These are phyloP conservation scores for Saccharomycopsis sp. DNA, from an alignment of 805 yeast genomes.

Conservation along the genomic window DNA sequence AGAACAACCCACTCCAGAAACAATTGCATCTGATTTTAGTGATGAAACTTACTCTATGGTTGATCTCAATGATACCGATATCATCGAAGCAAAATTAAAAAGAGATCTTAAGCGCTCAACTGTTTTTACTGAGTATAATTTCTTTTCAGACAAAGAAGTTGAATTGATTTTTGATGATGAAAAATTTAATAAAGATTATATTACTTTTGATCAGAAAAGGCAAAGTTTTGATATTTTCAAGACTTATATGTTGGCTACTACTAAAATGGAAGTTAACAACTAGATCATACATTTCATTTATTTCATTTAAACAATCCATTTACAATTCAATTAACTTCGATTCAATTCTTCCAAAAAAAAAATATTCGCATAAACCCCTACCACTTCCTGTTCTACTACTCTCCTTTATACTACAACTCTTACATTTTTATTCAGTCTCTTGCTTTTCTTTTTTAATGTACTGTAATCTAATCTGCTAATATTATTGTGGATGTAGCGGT, in stretches of 20 bases:
- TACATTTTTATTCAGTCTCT: no score
- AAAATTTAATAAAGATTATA: slow-evolving; percentile 14
- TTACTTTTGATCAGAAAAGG: slow-evolving; percentile 14
- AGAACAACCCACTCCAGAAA: slow-evolving; percentile 4
- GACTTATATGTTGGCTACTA: slow-evolving; percentile 17
- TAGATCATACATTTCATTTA: no score
- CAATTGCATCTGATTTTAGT: slow-evolving; percentile 10
- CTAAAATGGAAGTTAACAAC: slow-evolving; percentile 12
- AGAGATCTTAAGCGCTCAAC: slow-evolving; percentile 11
- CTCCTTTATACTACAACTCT: no score
- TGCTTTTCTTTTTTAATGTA: no score
- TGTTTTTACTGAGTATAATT: slow-evolving; percentile 15
- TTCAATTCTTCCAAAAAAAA: no score
- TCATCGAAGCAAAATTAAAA: slow-evolving; percentile 5
- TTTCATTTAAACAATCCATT: no score
- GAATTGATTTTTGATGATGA: slow-evolving; percentile 17
- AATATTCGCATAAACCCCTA: no score
- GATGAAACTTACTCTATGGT: slow-evolving; percentile 6
- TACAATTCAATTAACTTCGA: no score
- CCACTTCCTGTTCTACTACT: no score
- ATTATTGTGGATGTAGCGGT: no score
- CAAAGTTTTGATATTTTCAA: slow-evolving; percentile 17
- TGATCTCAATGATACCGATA: slow-evolving; percentile 5
- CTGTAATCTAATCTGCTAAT: no score
- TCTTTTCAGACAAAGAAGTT: slow-evolving; percentile 14